These are phyloP conservation scores for Reticulascus tulasneorum DNA, from an alignment of 2,329 filamentous ascomycete genomes.

Conservation along the genomic window DNA sequence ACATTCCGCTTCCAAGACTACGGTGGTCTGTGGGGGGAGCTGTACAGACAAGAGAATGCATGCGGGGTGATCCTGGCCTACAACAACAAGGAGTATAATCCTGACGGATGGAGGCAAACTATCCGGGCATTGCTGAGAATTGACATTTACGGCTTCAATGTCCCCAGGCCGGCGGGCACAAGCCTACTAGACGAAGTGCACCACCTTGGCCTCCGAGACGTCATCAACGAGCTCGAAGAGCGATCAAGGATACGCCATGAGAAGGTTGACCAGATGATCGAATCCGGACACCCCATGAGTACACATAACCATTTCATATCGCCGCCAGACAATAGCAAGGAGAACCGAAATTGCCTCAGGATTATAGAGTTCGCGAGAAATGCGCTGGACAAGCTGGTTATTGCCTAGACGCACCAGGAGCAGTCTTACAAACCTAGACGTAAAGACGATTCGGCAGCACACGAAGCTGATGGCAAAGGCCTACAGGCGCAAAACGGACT, in stretches of 20 bases:
- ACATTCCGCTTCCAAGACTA: slow-evolving; percentile 41
- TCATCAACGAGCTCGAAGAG: slow-evolving; percentile 50
- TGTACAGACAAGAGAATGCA: slow-evolving; percentile 17
- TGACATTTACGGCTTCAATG: slow-evolving; percentile 52
- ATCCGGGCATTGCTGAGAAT: slow-evolving; percentile 51
- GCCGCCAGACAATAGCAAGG: slow-evolving; percentile 28
- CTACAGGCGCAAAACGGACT: no score
- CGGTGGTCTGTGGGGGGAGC: slow-evolving; percentile 44
- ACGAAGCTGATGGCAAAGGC: no score
- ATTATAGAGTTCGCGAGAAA: slow-evolving; percentile 52
- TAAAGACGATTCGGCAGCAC: no score
- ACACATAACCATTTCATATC: slow-evolving; percentile 21
- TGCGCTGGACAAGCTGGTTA: slow-evolving; percentile 51
- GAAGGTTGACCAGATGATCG: slow-evolving; percentile 41
- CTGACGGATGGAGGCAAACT: slow-evolving; percentile 49
- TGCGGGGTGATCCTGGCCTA: slow-evolving; percentile 27
- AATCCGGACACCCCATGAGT: slow-evolving; percentile 29
- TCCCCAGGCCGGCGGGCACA: slow-evolving; percentile 12
- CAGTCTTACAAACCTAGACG: no score
- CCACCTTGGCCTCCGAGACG: slow-evolving; percentile 50
- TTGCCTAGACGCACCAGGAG: no score
- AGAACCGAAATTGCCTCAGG: slow-evolving; percentile 40
- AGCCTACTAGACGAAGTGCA: slow-evolving; percentile 1
- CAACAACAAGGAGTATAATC: slow-evolving; percentile 43
- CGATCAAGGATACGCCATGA: slow-evolving; percentile 45